A percentile compares a stretch with the other conserved stretches of the same genome.
phyloP scores from a whole-genome alignment of 805 yeast genomes.

The Brettanomyces custersianus region DNA sequence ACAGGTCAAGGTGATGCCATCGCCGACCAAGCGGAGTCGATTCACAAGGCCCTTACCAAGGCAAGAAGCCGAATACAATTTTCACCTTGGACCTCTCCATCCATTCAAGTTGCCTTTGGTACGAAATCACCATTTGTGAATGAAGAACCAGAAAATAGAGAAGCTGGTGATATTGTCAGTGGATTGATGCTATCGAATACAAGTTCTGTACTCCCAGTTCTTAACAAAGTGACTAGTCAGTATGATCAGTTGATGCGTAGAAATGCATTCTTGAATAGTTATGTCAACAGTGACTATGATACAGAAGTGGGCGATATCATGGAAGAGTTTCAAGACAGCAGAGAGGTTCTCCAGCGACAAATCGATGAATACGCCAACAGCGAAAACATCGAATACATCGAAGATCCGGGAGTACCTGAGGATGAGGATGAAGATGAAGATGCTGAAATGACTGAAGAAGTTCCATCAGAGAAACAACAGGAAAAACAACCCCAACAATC shows the following conservation, averaged over 20 bases:
- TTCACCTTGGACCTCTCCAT: slow-evolving; percentile 79
- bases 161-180: slow-evolving; percentile 39
- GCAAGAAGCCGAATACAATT: slow-evolving; percentile 63
- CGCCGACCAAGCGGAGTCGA: slow-evolving; percentile 54
- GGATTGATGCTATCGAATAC: slow-evolving; percentile 83
- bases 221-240: slow-evolving; percentile 60
- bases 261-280: slow-evolving; percentile 78
- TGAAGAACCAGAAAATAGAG: slow-evolving; percentile 6
- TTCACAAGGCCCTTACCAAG: slow-evolving; percentile 51
- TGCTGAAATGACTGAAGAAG: background rate
- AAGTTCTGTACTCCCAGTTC: slow-evolving; percentile 60
- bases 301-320: slow-evolving; percentile 37
- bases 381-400: slow-evolving; percentile 34
- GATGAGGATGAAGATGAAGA: slow-evolving; percentile 11
- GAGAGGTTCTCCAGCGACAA: slow-evolving; percentile 36
- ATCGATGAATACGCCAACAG: slow-evolving; percentile 39
- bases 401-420: slow-evolving; percentile 32
- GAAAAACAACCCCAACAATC: too few species aligned
- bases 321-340: slow-evolving; percentile 38
- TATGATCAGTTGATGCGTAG: slow-evolving; percentile 74
- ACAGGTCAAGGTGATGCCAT: slow-evolving; percentile 40
- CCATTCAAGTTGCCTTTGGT: slow-evolving; percentile 72
- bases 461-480: too few species aligned
- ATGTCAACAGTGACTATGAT: slow-evolving; percentile 40
- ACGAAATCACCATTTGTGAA: slow-evolving; percentile 52